phyloP scores from a whole-genome alignment of 2,329 filamentous ascomycete genomes.

The Alternaria longipes region DNA sequence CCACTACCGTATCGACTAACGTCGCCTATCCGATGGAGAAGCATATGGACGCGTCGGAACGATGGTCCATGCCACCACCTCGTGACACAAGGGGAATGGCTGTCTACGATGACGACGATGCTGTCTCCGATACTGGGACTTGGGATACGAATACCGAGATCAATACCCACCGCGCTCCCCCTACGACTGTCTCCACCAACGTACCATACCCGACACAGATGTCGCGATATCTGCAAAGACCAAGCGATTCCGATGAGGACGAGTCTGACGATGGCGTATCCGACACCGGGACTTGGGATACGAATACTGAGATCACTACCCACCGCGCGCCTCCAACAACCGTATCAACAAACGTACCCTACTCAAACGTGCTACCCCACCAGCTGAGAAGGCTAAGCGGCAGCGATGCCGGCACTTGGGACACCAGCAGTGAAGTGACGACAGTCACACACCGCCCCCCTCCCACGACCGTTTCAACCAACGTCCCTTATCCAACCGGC shows the following conservation, averaged over 20 bases:
- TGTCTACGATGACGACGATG: not conserved
- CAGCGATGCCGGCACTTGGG: slow-evolving; percentile 18
- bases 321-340: slow-evolving; percentile 13
- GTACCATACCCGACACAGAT: slow-evolving; percentile 10
- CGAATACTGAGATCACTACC: slow-evolving; percentile 9
- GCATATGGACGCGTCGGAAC: not conserved
- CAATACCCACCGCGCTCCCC: slow-evolving; percentile 9
- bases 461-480: slow-evolving; percentile 17
- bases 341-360: slow-evolving; percentile 17
- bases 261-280: not conserved
- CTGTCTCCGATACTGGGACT: not conserved
- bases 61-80: slow-evolving; percentile 7
- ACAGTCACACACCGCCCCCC: slow-evolving; percentile 12
- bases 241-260: not conserved
- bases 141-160: slow-evolving; percentile 14
- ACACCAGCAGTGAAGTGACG: slow-evolving; percentile 13
- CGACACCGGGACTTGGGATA: slow-evolving; percentile 7
- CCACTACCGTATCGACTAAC: slow-evolving; percentile 18
- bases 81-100: not conserved
- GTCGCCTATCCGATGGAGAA: slow-evolving; percentile 3
- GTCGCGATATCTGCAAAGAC: not conserved
- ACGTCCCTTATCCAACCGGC: slow-evolving; percentile 13
- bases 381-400: slow-evolving; percentile 15
- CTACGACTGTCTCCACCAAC: slow-evolving; percentile 17
- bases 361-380: slow-evolving; percentile 1